Evolutionary conservation across 139 green algal species (phyloP).

Genomic region (Desmodesmus armatus): DNA sequence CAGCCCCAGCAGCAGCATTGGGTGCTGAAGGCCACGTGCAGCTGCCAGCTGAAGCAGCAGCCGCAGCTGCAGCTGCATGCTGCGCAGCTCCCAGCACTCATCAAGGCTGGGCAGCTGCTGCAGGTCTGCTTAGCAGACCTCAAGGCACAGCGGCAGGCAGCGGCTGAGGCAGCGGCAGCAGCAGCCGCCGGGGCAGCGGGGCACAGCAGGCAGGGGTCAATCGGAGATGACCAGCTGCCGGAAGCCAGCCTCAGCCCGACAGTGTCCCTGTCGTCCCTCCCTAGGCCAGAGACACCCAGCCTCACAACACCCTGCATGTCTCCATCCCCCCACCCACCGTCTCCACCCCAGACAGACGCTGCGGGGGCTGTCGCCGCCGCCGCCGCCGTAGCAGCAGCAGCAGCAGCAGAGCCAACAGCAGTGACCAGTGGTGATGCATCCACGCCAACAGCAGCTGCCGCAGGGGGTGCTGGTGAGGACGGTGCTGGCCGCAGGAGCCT

Average conservation of each 20-base stretch:
- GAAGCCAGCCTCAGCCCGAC: constrained; percentile 4
- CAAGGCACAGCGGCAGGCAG: neutral
- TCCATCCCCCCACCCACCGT: neutral
- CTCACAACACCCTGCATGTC: neutral
- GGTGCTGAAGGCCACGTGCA: neutral
- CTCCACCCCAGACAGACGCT: neutral
- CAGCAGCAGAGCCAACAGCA: neutral
- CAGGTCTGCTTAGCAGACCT: neutral
- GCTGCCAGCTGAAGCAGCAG: neutral
- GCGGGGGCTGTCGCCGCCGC: neutral
- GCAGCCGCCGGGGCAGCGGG: neutral
- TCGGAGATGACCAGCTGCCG: constrained; percentile 18
- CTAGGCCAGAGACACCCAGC: constrained; percentile 14
- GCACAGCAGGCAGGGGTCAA: neutral
- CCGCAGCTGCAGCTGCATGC: constrained; percentile 1
- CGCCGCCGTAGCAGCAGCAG: neutral
- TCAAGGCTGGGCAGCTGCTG: neutral
- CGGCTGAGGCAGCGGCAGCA: neutral
- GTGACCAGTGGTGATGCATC: no score
- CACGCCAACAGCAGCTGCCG: neutral
- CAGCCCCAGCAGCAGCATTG: constrained; percentile 29
- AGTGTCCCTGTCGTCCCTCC: constrained; percentile 2
- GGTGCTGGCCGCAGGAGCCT: neutral
- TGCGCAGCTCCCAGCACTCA: neutral
- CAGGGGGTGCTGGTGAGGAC: neutral